These are phyloP conservation scores for Kodamaea ohmeri DNA, from an alignment of 1,139 yeast species.

Conservation along the genomic window DNA sequence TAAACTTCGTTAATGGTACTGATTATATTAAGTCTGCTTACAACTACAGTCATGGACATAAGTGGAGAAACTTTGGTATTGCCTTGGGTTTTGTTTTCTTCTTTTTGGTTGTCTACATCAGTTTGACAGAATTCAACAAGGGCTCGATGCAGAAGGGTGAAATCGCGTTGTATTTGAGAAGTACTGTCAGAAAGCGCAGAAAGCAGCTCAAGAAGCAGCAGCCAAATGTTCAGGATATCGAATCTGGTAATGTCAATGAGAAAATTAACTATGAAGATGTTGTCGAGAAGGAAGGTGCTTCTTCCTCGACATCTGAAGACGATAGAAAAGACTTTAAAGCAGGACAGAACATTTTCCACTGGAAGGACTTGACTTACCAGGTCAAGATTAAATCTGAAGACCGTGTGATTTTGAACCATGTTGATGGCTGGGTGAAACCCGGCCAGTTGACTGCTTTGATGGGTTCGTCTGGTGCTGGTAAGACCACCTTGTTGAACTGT, in stretches of 20 bases:
- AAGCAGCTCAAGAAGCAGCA: constrained; percentile 25
- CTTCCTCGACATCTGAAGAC: constrained; percentile 2
- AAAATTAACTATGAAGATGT: constrained; percentile 19
- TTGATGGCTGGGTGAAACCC: constrained; percentile 61
- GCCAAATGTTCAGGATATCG: constrained; percentile 16
- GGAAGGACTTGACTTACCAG: constrained; percentile 76
- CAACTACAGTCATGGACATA: constrained; percentile 53
- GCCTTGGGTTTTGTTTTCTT: constrained; percentile 52
- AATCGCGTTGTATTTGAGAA: constrained; percentile 59
- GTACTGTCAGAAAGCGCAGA: constrained; percentile 26
- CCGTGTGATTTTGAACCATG: constrained; percentile 63
- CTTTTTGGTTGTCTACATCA: constrained; percentile 55
- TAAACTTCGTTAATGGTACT: constrained; percentile 53
- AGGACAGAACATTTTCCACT: constrained; percentile 52
- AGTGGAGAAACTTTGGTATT: constrained; percentile 87
- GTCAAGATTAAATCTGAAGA: constrained; percentile 63
- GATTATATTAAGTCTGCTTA: constrained; percentile 47
- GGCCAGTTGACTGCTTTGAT: constrained; percentile 37
- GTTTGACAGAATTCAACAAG: constrained; percentile 61
- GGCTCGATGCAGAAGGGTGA: constrained; percentile 86
- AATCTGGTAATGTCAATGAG: constrained; percentile 16
- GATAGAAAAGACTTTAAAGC: not conserved
- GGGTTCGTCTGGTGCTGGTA: constrained; percentile 93
- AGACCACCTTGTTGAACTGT: constrained; percentile 70
- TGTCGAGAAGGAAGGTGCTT: constrained; percentile 13